Evolutionary conservation across 805 yeast genomes (phyloP).

Genomic region (Kregervanrija delftensis): DNA sequence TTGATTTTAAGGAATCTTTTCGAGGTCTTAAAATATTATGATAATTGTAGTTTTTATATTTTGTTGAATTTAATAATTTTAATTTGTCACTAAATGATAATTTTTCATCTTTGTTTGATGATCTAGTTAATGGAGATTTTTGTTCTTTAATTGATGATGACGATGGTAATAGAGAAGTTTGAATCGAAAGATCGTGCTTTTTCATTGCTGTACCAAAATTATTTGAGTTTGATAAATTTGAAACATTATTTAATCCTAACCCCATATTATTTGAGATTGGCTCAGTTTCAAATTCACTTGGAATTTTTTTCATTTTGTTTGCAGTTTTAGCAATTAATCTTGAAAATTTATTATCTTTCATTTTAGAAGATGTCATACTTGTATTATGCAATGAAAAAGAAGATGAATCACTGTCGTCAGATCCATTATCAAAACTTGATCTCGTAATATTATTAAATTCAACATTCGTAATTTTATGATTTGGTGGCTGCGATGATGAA

Average conservation of each 20-base stretch:
- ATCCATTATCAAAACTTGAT: constrained; percentile 9
- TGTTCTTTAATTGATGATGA: constrained; percentile 14
- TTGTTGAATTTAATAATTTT: constrained; percentile 11
- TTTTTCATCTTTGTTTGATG: constrained; percentile 27
- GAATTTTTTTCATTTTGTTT: constrained; percentile 14
- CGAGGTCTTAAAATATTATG: constrained; percentile 22
- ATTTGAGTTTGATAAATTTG: no score
- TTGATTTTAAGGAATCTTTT: constrained; percentile 29
- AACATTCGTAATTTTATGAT: constrained; percentile 17
- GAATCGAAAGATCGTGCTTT: constrained; percentile 17
- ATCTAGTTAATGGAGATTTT: constrained; percentile 24
- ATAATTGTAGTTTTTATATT: constrained; percentile 24
- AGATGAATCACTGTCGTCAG: no score
- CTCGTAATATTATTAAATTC: constrained; percentile 27
- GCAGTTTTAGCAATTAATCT: constrained; percentile 16
- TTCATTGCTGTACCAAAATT: no score
- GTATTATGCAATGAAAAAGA: no score
- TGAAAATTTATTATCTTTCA: constrained; percentile 15
- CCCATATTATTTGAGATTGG: neutral
- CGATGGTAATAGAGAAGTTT: constrained; percentile 19
- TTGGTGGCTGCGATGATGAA: neutral
- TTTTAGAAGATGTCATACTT: no score
- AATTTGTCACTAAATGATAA: constrained; percentile 10
- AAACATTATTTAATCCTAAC: no score
- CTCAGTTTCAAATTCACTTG: constrained; percentile 1